These are phyloP conservation scores for Globisporangium spinosum DNA, from an alignment of 352 stramenopile species.

Conservation along the genomic window DNA sequence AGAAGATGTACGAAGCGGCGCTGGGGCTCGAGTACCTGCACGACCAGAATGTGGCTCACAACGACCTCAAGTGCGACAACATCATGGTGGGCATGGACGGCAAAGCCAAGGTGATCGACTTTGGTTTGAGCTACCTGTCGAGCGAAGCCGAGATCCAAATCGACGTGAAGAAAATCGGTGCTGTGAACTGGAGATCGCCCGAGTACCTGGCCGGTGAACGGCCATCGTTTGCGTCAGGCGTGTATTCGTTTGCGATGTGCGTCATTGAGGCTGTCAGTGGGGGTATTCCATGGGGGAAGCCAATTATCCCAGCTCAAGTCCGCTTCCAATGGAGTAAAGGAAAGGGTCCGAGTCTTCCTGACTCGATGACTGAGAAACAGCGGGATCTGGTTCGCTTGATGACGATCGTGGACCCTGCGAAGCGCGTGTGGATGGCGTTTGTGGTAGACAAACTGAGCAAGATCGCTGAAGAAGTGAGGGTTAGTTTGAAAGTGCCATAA, in stretches of 20 bases:
- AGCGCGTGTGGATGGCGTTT: no score
- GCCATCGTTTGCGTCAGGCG: conserved; percentile 5
- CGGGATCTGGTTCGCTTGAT: no score
- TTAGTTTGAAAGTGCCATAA: no score
- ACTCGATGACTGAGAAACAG: no score
- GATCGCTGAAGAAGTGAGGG: no score
- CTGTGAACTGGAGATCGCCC: not conserved
- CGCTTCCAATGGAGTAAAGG: no score
- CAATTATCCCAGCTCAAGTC: no score
- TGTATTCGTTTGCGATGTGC: conserved; percentile 3
- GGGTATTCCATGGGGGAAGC: not conserved
- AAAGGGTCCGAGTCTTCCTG: no score
- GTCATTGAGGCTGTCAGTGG: not conserved
- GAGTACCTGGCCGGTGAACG: conserved; percentile 5
- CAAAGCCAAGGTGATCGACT: conserved; percentile 22
- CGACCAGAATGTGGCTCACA: conserved; percentile 18
- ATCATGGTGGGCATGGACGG: conserved; percentile 22
- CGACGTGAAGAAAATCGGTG: not conserved
- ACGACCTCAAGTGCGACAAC: conserved; percentile 24
- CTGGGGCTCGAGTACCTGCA: conserved; percentile 23
- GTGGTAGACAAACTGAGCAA: no score
- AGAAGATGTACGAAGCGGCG: conserved; percentile 24
- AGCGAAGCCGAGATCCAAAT: conserved; percentile 1
- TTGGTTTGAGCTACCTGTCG: conserved; percentile 16
- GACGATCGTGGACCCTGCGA: no score